Conservation (phyloP, 2,329 filamentous ascomycete species). For the Fusarium sp. region DNA sequence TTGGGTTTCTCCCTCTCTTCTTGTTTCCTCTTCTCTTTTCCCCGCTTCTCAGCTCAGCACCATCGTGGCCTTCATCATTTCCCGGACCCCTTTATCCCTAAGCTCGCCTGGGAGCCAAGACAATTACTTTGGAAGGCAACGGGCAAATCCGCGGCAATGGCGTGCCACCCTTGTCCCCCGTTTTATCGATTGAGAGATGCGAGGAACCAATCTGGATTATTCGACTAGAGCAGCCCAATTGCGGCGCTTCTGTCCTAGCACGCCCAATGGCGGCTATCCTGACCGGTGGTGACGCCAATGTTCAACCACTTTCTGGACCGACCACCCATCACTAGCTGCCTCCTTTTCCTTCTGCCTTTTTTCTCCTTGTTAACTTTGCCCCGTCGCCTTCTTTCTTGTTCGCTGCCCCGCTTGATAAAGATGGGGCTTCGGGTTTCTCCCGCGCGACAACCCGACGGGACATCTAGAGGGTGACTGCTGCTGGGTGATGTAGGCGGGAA, state of each 20-base stretch:
- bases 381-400: constrained; percentile 9
- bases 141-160: constrained; percentile 39
- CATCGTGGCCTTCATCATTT: constrained; percentile 22
- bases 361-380: background rate
- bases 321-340: constrained; percentile 17
- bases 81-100: constrained; percentile 13
- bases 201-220: constrained; percentile 23
- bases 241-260: background rate
- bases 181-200: constrained; percentile 25
- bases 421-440: constrained; percentile 1
- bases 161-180: constrained; percentile 28
- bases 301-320: constrained; percentile 28
- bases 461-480: constrained; percentile 17
- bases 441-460: constrained; percentile 13
- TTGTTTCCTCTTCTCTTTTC: constrained; percentile 10
- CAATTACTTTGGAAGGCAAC: constrained; percentile 10
- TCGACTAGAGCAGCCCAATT: constrained; percentile 10
- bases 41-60: constrained; percentile 22
- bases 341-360: constrained; percentile 20
- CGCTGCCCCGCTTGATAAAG: constrained; percentile 12
- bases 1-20: background rate
- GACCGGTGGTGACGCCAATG: constrained; percentile 33
- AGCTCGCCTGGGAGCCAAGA: constrained; percentile 18
- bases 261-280: constrained; percentile 7
- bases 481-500: constrained; percentile 11